Evolutionary conservation across 2,329 filamentous ascomycete genomes (phyloP), one percentile per base, ranked within the genome.

Genomic region (Arachnomyces sp.): DNA sequence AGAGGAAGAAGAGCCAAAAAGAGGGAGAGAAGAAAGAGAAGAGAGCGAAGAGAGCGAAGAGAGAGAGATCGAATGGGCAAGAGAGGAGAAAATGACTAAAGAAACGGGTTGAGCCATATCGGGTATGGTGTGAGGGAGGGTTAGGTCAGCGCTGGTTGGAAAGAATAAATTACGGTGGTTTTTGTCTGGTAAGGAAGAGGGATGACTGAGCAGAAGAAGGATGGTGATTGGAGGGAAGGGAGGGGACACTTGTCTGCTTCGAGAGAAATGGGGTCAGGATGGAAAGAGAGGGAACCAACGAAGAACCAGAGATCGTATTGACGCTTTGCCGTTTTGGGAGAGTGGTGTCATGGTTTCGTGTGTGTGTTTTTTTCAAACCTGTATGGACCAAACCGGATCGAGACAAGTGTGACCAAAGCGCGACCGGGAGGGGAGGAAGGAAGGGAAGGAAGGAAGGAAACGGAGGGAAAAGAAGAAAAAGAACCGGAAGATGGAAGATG

Each of bases 1-100:
- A 36, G 32, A 36, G 15, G 39, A 40, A 42, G 14, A 42, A 31
- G 28, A 38, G 34, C 25, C 30, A 40, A 36, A 30, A 39, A 38
- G 30, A 39, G 42, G 39, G 40, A 38, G 29, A 45, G 40, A 40
- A 46, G 30, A 40, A 46, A 44, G 38, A 43, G 36, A 44, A 28
- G 36, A 44, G 34, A 31, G 17, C 7, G 36, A 42, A 38, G 31
- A 42, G n/a, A n/a, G n/a, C n/a, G n/a, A n/a, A n/a, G n/a, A n/a
- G n/a, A n/a, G n/a, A n/a, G n/a, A n/a, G 28, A 44, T 29, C 40
- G 35, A 34, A 39, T 32, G 39, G 38, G 44, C 40, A 44, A 40
- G 33, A 34, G 31, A 38, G 38, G 30, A 40, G 38, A 40, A 39
- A 44, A 28, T 31, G 41, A 36, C 34, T 39, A 31, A 37, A 34